Evolutionary conservation across 495 filamentous ascomycete species (phyloP), one percentile per base, ranked within the genome.

Genomic region (Viridothelium virens): DNA sequence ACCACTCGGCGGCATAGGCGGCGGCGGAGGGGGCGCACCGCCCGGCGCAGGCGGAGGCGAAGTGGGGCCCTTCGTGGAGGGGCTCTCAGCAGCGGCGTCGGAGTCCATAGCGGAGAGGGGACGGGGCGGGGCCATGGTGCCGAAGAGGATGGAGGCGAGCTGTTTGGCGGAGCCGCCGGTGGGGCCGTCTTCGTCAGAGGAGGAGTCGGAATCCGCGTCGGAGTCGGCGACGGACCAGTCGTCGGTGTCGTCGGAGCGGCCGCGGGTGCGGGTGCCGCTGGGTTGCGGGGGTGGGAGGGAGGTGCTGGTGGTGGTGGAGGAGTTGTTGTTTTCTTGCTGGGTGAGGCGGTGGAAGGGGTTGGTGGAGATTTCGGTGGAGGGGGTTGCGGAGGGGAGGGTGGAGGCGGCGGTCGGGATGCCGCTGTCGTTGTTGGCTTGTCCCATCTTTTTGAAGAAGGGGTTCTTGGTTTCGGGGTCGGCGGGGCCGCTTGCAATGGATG

Each of bases 331-430:
- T 66, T 87, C 78, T 67, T 86, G 73, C 67, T 84, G 88, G 14
- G 87, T 83, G 59, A 96, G 80, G 59, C 92, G 90, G 77, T 94
- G 91, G 85, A 98, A 98, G n/a, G 94, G 94, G 71, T 98, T 98
- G 41, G 89, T 95, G 33, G 91, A 91, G 46, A 84, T 78, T 62
- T 86, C 84, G 36, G 80, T 71, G 34, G 71, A 72, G 53, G 73
- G 64, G 73, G 66, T 41, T 76, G 70, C 44, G 80, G 72, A 10
- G 79, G 75, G 46, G 77, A 71, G 48, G 77, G 71, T 62, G 74
- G 73, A 9, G 34, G 73, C 67, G 36, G 72, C 25, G 4, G 62
- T 2, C 10, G 74, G 62, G 31, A 59, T 59, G 31, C 53, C 53
- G 4, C 53, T 59, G 53, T 59, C 53, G 56, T 75, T 76, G 65